Conservation (phyloP, 1,284 basidiomycete genomes). For the Xerocomus nothofagi region DNA sequence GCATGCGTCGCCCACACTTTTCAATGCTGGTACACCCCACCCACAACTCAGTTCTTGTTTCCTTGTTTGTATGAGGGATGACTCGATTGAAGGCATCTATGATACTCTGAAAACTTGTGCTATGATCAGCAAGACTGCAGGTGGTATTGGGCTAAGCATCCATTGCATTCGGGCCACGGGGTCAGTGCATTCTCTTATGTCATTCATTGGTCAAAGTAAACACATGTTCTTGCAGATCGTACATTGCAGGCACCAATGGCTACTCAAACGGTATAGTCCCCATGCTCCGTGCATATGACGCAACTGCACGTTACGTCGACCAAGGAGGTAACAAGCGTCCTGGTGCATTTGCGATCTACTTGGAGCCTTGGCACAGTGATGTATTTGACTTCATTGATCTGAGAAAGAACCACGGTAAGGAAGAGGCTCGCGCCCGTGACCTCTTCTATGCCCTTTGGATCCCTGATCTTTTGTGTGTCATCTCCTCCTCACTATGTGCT, state of each 20-base stretch:
- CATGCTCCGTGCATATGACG: constrained; percentile 98
- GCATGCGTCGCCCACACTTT: constrained; percentile 96
- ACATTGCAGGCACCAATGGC: constrained; percentile 95
- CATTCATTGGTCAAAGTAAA: constrained; percentile 11
- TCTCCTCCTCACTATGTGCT: not conserved
- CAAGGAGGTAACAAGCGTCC: constrained; percentile 99
- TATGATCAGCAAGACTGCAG: constrained; percentile 99
- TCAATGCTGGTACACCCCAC: constrained; percentile 97
- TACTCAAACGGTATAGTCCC: constrained; percentile 99
- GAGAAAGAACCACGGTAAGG: constrained; percentile 99
- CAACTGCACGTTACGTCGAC: constrained; percentile 98
- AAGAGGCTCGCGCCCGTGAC: constrained; percentile 96
- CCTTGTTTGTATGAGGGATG: constrained; percentile 97
- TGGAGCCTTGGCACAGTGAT: constrained; percentile 98
- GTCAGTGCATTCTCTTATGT: constrained; percentile 41
- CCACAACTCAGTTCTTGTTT: constrained; percentile 98
- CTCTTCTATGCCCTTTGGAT: constrained; percentile 99
- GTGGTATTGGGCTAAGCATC: constrained; percentile 96
- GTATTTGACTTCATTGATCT: constrained; percentile 98
- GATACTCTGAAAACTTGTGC: constrained; percentile 98
- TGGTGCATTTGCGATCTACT: constrained; percentile 96
- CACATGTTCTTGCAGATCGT: constrained; percentile 51
- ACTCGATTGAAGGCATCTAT: constrained; percentile 99
- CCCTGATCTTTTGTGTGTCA: constrained; percentile 88
- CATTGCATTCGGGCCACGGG: constrained; percentile 98